phyloP scores from a whole-genome alignment of 2,329 filamentous ascomycete genomes.

The Talaromyces sp. region DNA sequence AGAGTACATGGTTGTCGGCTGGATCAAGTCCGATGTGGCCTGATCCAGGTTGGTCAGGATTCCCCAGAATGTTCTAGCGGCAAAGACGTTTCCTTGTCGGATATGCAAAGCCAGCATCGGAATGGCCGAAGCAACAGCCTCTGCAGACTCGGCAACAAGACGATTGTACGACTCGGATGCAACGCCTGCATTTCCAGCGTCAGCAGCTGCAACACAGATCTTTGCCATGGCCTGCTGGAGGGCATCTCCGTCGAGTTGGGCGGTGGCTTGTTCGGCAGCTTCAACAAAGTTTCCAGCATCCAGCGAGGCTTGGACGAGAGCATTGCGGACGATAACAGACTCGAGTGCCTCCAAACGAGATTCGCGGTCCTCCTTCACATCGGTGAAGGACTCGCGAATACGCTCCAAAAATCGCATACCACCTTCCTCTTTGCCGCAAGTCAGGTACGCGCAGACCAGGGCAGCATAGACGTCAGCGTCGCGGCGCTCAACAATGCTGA shows the following conservation, averaged over 20 bases:
- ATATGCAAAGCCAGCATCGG: conserved; percentile 84
- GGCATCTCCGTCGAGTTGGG: conserved; percentile 51
- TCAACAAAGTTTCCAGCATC: conserved; percentile 65
- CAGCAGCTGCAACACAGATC: conserved; percentile 73
- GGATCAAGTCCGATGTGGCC: conserved; percentile 64
- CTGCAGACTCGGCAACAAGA: conserved; percentile 50
- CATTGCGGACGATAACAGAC: conserved; percentile 65
- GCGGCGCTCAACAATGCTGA: conserved; percentile 63
- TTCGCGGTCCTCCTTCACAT: conserved; percentile 47
- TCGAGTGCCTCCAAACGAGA: conserved; percentile 60
- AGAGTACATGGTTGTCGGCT: conserved; percentile 85
- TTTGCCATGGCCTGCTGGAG: conserved; percentile 62
- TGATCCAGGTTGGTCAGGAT: conserved; percentile 58
- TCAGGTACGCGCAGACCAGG: conserved; percentile 83
- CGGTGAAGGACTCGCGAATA: conserved; percentile 57
- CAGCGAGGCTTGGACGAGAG: conserved; percentile 74
- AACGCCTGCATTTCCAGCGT: conserved; percentile 64
- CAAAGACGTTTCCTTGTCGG: conserved; percentile 71
- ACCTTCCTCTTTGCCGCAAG: conserved; percentile 72
- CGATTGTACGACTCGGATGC: conserved; percentile 63
- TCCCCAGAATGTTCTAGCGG: conserved; percentile 76
- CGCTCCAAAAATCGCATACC: conserved; percentile 81
- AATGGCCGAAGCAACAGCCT: conserved; percentile 58
- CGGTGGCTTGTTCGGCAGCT: conserved; percentile 68
- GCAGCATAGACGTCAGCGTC: conserved; percentile 85